These are phyloP conservation scores for Sclerotinia subarctica DNA, from an alignment of 2,329 filamentous ascomycete species.

Conservation along the genomic window DNA sequence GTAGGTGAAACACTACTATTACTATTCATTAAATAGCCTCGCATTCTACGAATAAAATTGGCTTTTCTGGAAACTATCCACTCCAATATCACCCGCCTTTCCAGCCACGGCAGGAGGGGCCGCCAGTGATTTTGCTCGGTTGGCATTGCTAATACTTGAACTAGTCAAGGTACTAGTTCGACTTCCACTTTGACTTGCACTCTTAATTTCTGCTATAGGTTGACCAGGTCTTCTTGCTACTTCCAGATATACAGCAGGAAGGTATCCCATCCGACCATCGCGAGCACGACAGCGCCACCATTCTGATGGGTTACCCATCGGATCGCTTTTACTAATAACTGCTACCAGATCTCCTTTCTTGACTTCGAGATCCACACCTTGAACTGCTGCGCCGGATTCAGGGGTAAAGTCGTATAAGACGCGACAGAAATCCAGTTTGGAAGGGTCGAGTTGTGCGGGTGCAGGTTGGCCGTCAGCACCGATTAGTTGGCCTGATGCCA, in stretches of 20 bases:
- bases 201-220: constrained; percentile 37
- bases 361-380: constrained; percentile 83
- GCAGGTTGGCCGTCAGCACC: constrained; percentile 47
- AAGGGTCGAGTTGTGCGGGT: constrained; percentile 67
- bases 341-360: constrained; percentile 96
- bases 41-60: constrained; percentile 58
- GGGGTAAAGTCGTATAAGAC: constrained; percentile 92
- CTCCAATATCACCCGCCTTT: constrained; percentile 61
- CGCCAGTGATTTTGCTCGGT: constrained; percentile 27
- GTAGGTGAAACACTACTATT: neutral
- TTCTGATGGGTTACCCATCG: constrained; percentile 85
- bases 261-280: constrained; percentile 85
- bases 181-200: constrained; percentile 45
- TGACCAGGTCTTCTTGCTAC: constrained; percentile 57
- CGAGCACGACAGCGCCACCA: constrained; percentile 96
- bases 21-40: neutral
- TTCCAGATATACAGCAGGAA: constrained; percentile 88
- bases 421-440: constrained; percentile 94
- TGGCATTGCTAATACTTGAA: constrained; percentile 14
- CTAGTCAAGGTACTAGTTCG: constrained; percentile 42
- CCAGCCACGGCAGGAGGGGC: constrained; percentile 50
- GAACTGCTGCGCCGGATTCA: constrained; percentile 58
- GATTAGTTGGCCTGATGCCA: constrained; percentile 52
- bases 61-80: constrained; percentile 70
- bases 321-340: constrained; percentile 87